Percentiles rank a stretch among this genome's conserved stretches.
phyloP scores from a whole-genome alignment of 2,329 filamentous ascomycete genomes.

The Pseudogymnoascus sp. region DNA sequence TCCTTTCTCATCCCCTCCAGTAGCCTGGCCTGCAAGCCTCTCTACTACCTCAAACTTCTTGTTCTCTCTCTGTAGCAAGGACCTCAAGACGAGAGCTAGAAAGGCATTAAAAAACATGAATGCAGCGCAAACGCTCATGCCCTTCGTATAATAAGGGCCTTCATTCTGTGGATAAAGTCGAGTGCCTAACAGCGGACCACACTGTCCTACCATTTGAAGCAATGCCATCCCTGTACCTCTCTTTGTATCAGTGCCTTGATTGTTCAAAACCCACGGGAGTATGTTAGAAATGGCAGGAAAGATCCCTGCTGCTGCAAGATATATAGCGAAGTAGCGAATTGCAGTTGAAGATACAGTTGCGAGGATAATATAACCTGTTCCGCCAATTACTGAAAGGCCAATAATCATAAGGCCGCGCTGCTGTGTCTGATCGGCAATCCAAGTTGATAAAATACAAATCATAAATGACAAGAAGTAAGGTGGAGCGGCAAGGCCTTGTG shows the following conservation, averaged over 20 bases:
- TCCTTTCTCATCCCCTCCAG: too few relatives aligned
- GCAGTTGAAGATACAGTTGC: slow-evolving; percentile 24
- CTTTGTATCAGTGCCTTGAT: slow-evolving; percentile 27
- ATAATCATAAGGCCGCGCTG: slow-evolving; percentile 31
- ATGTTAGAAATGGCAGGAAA: slow-evolving; percentile 28
- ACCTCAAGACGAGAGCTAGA: too few relatives aligned
- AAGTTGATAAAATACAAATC: slow-evolving; percentile 26
- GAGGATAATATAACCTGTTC: slow-evolving; percentile 30
- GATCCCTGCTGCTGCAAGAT: slow-evolving; percentile 30
- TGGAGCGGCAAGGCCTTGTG: slow-evolving; percentile 35
- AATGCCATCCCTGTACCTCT: slow-evolving; percentile 24
- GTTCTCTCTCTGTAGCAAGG: too few relatives aligned
- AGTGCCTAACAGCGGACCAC: too few relatives aligned
- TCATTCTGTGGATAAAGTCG: too few relatives aligned
- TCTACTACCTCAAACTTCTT: too few relatives aligned
- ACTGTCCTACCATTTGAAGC: slow-evolving; percentile 24
- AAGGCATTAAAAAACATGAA: too few relatives aligned
- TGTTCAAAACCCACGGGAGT: slow-evolving; percentile 28
- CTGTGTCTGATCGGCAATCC: slow-evolving; percentile 30
- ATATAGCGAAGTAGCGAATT: slow-evolving; percentile 32
- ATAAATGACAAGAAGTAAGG: slow-evolving; percentile 35
- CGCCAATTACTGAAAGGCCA: slow-evolving; percentile 21
- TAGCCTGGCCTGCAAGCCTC: too few relatives aligned
- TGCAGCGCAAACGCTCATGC: too few relatives aligned
- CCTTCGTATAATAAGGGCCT: too few relatives aligned